Conservation (phyloP, 1,284 basidiomycete genomes). For the Chalciporus sp. region DNA sequence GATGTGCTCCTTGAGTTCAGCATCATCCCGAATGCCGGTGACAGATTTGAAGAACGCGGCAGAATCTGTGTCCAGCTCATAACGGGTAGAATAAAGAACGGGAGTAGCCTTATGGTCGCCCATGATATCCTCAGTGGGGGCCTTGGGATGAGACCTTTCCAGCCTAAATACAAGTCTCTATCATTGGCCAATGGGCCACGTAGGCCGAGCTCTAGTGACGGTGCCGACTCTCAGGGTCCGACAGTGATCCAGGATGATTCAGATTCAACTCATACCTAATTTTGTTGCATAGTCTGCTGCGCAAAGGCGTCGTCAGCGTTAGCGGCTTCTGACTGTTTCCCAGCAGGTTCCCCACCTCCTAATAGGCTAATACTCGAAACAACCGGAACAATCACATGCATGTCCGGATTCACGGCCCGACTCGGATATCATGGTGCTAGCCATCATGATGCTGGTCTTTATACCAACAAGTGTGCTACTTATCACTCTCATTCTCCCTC, state of each 20-base stretch:
- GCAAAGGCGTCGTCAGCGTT: too few species aligned
- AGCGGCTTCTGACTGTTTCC: too few species aligned
- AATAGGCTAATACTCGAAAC: too few species aligned
- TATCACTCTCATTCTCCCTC: neutral
- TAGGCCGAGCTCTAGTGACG: too few species aligned
- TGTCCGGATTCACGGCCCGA: too few species aligned
- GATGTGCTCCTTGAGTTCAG: constrained; percentile 42
- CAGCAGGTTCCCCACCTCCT: too few species aligned
- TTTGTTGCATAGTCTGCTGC: neutral
- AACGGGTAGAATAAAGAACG: constrained; percentile 16
- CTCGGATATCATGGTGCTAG: too few species aligned
- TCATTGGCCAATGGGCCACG: neutral
- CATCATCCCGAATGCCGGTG: constrained; percentile 31
- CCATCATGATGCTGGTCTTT: too few species aligned
- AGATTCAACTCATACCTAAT: neutral
- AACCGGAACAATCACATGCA: neutral
- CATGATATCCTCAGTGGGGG: neutral
- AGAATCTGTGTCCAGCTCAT: constrained; percentile 16
- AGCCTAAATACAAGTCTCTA: neutral
- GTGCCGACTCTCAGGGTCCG: too few species aligned
- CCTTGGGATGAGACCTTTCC: neutral
- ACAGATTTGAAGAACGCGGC: constrained; percentile 25
- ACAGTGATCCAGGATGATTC: too few species aligned
- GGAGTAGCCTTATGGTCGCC: neutral
- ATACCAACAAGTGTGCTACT: too few species aligned